Base-by-base conservation (phyloP, 2,329 filamentous ascomycete species). In the Rhytidhysteron rufulum region DNA sequence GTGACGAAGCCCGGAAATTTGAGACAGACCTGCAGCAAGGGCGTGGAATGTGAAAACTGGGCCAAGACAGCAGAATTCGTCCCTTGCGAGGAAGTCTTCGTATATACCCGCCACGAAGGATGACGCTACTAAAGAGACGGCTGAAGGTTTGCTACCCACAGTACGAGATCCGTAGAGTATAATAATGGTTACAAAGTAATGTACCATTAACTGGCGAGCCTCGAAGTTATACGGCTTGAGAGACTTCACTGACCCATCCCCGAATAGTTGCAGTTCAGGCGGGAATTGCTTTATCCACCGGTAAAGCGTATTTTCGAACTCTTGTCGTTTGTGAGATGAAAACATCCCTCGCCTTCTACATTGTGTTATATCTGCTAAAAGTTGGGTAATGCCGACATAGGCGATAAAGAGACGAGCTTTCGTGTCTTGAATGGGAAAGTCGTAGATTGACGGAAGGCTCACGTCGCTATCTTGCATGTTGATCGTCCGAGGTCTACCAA, bases 51-150 rank as follows among this genome's bases (percentile, higher is more conserved):
- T 65, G 39, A 64, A 69, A 4, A 67, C 64, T 0, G 67, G 64
- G 0, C 66, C 67, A 1, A 69, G 48, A 19, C 63, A 67, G 17
- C 63, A 60, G 9, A 70, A 55, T 34, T 71, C 66, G 37, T 68
- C 66, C 0, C 63, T 53, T 17, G 65, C 58, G 17, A 70, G 58
- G 33, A 70, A 66, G 31, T 70, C 67, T 45, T 71, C 67, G 29
- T 69, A 70, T 4, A 71, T 65, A 0, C 67, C 66, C 1, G 63
- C 65, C 18, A 70, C 55, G 34, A 65, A 69, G 0, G 66, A 69
- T 1, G 67, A 66, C 6, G 67, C 66, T 1, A 70, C 49, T 0
- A 70, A 45, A 1, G 66, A 66, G 4, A 60, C 62, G 7, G 63
- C 58, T 0, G 62, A 65, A 0, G 62, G 65, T 3, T 57, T 50